A percentile compares a stretch with the other conserved stretches of the same genome.
phyloP scores from a whole-genome alignment of 2,329 filamentous ascomycete species.

The Aspergillus sp. region DNA sequence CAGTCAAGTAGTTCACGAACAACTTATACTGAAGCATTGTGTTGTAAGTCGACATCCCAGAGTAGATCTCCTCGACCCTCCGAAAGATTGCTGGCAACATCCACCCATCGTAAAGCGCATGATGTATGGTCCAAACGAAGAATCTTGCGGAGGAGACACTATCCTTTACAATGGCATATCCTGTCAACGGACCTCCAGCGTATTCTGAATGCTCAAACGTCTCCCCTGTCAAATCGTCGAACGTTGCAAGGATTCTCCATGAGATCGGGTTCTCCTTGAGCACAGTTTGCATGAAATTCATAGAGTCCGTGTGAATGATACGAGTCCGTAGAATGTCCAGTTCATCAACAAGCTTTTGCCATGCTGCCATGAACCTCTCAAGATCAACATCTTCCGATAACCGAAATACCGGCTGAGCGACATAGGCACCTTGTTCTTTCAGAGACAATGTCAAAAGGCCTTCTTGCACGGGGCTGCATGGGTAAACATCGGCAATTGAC shows the following conservation, averaged over 20 bases:
- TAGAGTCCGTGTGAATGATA: constrained; percentile 39
- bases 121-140: constrained; percentile 52
- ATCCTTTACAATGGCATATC: constrained; percentile 36
- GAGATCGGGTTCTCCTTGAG: constrained; percentile 32
- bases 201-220: constrained; percentile 27
- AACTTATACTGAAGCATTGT: constrained; percentile 23
- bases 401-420: constrained; percentile 46
- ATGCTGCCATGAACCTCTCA: constrained; percentile 45
- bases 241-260: constrained; percentile 32
- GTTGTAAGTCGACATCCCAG: constrained; percentile 3
- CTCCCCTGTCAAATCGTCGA: constrained; percentile 27
- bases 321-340: constrained; percentile 51
- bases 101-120: constrained; percentile 54
- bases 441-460: constrained; percentile 49
- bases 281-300: constrained; percentile 42
- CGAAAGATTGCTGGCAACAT: constrained; percentile 39
- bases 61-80: constrained; percentile 38
- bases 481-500: constrained; percentile 40
- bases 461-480: constrained; percentile 46
- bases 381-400: constrained; percentile 41
- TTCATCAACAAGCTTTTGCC: constrained; percentile 46
- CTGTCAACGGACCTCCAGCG: constrained; percentile 35
- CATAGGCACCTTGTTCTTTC: constrained; percentile 48
- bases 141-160: constrained; percentile 25
- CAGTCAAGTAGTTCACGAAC: constrained; percentile 32